Conservation (phyloP, 495 filamentous ascomycete genomes). For the Oleoguttula mirabilis region DNA sequence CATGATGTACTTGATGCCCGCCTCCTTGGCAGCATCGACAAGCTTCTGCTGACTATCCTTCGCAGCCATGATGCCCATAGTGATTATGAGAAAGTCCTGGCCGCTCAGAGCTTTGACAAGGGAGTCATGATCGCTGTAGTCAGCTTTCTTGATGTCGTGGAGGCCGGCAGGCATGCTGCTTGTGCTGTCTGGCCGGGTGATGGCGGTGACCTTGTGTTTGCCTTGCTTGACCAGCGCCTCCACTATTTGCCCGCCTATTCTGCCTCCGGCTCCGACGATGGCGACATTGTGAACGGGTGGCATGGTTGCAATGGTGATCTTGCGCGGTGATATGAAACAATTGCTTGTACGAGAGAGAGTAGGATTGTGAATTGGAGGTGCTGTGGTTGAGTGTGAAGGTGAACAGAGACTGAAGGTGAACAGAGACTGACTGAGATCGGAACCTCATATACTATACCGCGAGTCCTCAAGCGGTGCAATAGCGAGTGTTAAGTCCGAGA, state of each 20-base stretch:
- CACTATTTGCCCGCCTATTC: neutral
- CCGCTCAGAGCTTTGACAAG: slow-evolving; percentile 37
- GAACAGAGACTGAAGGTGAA: no score
- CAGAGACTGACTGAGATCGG: no score
- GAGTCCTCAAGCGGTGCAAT: no score
- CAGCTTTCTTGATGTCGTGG: slow-evolving; percentile 28
- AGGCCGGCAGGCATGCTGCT: slow-evolving; percentile 32
- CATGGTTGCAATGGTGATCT: no score
- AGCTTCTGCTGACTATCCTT: slow-evolving; percentile 36
- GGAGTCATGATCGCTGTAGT: slow-evolving; percentile 34
- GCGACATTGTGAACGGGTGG: no score
- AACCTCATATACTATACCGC: no score
- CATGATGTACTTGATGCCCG: slow-evolving; percentile 48
- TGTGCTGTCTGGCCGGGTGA: slow-evolving; percentile 37
- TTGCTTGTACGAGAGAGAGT: no score
- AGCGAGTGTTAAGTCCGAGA: no score
- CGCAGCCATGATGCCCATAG: slow-evolving; percentile 45
- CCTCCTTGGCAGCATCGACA: slow-evolving; percentile 46
- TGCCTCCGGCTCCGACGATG: neutral
- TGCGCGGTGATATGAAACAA: no score
- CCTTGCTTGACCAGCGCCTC: slow-evolving; percentile 17
- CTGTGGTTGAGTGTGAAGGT: no score
- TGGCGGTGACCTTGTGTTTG: slow-evolving; percentile 41
- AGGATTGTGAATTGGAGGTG: no score
- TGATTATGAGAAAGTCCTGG: slow-evolving; percentile 32